Base-by-base conservation (phyloP, 2,329 filamentous ascomycete genomes). In the Metarhizium album region DNA sequence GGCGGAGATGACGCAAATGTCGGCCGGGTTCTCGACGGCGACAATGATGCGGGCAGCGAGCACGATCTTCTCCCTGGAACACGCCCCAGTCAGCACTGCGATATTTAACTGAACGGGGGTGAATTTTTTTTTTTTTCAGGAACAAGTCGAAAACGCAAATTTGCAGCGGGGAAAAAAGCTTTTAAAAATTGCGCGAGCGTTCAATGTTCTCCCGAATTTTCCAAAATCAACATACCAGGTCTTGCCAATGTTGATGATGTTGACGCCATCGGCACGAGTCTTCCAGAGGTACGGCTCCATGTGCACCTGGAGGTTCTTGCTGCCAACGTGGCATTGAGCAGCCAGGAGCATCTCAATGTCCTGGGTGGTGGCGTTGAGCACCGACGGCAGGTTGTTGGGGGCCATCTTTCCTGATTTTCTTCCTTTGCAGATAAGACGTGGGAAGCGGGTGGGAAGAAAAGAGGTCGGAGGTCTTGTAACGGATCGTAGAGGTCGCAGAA, bases 271-370 rank as follows among this genome's bases (percentile, higher is more conserved):
- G 62, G 89, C 86, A 71, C 93, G 88, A 73, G 90, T 95, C 87
- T 98, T 98, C 91, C 91, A 98, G 70, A 98, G 86, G 82, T 98
- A 98, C 64, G 90, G 87, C 78, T 95, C 89, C 90, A 96, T 97
- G 82, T 97, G 90, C 71, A 94, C 88, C 83, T 97, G 93, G 67
- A 98, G 75, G 84, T 98, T 98, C 88, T 97, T 97, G 77, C 86
- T 89, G 68, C 93, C 93, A 66, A 97, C 83, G 78, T 98, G 94
- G 77, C 80, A 83, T 79, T 97, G 90, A 68, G 94, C 90, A 70
- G 90, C 87, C 67, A 98, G 87, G 70, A 98, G 89, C 87, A 90
- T 93, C 87, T 98, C 93, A 78, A 98, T 94, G 80, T 98, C 93
- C 80, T 94, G 84, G 71, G 84, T 85, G 68, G 93, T 97, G 70